Conservation (phyloP, 208 protist genomes). For the Leishmania lainsoni region DNA sequence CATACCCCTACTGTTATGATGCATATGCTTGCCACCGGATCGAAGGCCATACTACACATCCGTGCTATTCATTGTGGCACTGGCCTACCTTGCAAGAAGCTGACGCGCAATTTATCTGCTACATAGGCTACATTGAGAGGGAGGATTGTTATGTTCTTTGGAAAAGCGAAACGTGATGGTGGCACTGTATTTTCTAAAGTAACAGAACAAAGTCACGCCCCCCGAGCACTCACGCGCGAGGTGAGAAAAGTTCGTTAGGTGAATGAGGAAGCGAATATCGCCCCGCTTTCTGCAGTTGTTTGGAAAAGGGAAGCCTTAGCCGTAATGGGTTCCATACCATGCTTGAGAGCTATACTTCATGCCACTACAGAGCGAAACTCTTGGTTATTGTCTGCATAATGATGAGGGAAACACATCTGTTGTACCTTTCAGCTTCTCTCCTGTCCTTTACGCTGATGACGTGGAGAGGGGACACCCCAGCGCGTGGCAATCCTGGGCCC, state of each 20-base stretch:
- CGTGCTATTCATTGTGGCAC: slow-evolving; percentile 76
- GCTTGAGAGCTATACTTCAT: background rate
- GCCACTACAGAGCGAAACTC: background rate
- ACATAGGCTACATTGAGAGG: slow-evolving; percentile 49
- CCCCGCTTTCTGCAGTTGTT: background rate
- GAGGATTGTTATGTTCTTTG: slow-evolving; percentile 51
- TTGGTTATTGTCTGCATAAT: background rate
- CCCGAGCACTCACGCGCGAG: background rate
- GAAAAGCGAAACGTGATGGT: slow-evolving; percentile 21
- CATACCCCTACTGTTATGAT: slow-evolving; percentile 83
- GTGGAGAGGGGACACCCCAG: too few relatives aligned
- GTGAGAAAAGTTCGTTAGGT: background rate
- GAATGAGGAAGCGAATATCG: background rate
- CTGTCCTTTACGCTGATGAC: background rate
- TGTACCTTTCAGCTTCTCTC: background rate
- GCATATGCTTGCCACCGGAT: slow-evolving; percentile 72
- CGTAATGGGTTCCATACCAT: too few relatives aligned
- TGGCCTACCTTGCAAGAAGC: slow-evolving; percentile 62
- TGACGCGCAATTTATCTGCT: slow-evolving; percentile 59
- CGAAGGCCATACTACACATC: slow-evolving; percentile 34
- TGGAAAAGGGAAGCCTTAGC: background rate
- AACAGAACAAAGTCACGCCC: background rate
- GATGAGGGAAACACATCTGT: background rate
- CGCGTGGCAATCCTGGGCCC: background rate
- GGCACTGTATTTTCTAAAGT: background rate